These are phyloP conservation scores for Xylariaceae sp. DNA, from an alignment of 2,329 filamentous ascomycete species.

Conservation along the genomic window DNA sequence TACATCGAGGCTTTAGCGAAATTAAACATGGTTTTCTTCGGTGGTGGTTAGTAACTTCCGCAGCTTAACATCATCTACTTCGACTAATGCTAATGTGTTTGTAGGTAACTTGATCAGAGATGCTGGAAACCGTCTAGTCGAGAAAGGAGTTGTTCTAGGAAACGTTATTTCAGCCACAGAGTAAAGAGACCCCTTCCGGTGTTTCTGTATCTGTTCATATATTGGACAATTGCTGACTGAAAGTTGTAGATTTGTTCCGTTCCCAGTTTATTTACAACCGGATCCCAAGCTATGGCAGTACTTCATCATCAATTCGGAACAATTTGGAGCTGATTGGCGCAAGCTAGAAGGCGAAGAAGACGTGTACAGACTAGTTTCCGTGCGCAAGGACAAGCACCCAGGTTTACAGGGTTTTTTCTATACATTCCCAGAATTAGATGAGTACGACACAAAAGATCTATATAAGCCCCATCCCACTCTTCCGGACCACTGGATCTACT, in stretches of 20 bases:
- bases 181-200: constrained; percentile 30
- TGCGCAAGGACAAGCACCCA: constrained; percentile 45
- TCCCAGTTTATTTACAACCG: constrained; percentile 43
- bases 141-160: constrained; percentile 41
- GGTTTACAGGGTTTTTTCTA: constrained; percentile 40
- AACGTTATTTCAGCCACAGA: constrained; percentile 52
- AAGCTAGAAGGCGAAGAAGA: constrained; percentile 40
- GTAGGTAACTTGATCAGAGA: constrained; percentile 46
- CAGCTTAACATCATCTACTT: not conserved
- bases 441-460: constrained; percentile 53
- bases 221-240: constrained; percentile 18
- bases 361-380: constrained; percentile 47
- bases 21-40: constrained; percentile 44
- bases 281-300: constrained; percentile 49
- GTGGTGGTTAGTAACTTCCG: constrained; percentile 43
- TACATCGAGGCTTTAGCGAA: constrained; percentile 41
- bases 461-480: constrained; percentile 48
- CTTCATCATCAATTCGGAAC: constrained; percentile 49
- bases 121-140: constrained; percentile 46
- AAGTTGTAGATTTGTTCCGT: constrained; percentile 42
- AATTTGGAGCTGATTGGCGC: constrained; percentile 50
- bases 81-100: not conserved
- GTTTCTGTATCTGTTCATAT: not conserved
- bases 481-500: constrained; percentile 46
- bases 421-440: constrained; percentile 40